Percentiles rank a stretch among this genome's conserved stretches.
These are phyloP conservation scores for Teunomyces pallodes DNA, from an alignment of 805 yeast genomes.

Conservation along the genomic window DNA sequence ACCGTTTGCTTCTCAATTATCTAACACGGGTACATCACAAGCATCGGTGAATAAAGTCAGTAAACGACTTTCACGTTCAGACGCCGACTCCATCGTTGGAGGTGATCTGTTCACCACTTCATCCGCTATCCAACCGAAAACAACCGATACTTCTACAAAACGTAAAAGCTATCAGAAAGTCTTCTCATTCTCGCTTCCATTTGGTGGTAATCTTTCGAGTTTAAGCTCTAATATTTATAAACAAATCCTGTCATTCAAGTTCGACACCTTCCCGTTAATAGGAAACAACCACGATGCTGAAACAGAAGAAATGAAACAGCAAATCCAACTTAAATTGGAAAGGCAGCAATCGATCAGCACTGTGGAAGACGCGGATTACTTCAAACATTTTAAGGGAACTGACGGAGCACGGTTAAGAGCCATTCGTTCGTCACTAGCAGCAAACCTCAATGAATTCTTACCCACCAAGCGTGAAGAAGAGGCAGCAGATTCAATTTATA, in stretches of 20 bases:
- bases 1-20: conserved; percentile 1
- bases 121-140: background rate
- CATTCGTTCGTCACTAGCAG: conserved; percentile 57
- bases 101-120: conserved; percentile 34
- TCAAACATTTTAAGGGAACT: conserved; percentile 51
- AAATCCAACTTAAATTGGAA: conserved; percentile 40
- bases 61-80: conserved; percentile 20
- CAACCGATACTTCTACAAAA: background rate
- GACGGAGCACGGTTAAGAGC: conserved; percentile 73
- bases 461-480: conserved; percentile 29
- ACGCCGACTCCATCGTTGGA: conserved; percentile 51
- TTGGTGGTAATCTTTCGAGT: conserved; percentile 41
- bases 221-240: conserved; percentile 26
- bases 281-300: conserved; percentile 12
- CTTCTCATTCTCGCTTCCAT: conserved; percentile 59
- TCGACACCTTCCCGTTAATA: conserved; percentile 21
- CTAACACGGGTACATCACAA: background rate
- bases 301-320: conserved; percentile 20
- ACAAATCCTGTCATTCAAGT: conserved; percentile 21
- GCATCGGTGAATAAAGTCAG: background rate
- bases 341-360: conserved; percentile 61
- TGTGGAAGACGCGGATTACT: conserved; percentile 60
- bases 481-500: conserved; percentile 44
- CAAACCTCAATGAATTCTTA: conserved; percentile 44
- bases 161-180: conserved; percentile 26